Conservation (phyloP, 2,329 filamentous ascomycete genomes). For the Cercospora janseana region DNA sequence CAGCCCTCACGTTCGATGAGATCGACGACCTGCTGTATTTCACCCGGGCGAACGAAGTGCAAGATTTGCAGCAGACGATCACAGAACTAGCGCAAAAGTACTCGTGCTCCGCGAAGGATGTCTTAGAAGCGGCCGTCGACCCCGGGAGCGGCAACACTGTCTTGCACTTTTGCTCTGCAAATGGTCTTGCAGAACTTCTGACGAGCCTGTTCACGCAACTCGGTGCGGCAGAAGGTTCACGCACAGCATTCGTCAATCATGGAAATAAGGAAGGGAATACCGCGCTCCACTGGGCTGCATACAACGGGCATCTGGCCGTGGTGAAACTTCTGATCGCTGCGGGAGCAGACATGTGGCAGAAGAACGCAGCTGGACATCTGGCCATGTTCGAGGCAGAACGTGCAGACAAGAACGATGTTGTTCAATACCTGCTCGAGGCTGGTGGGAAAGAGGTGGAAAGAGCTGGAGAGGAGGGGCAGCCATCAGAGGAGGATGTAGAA, state of each 20-base stretch:
- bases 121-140: conserved; percentile 70
- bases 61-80: conserved; percentile 63
- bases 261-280: conserved; percentile 85
- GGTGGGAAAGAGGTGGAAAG: conserved; percentile 42
- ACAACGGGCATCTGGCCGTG: conserved; percentile 80
- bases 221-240: conserved; percentile 2
- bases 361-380: conserved; percentile 79
- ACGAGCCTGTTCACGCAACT: conserved; percentile 26
- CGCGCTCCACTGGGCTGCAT: conserved; percentile 85
- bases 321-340: conserved; percentile 74
- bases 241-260: conserved; percentile 57
- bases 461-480: conserved; percentile 22
- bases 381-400: conserved; percentile 52
- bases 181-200: conserved; percentile 63
- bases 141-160: conserved; percentile 72
- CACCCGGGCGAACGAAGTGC: conserved; percentile 71
- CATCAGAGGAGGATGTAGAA: conserved; percentile 25
- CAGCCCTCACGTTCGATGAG: conserved; percentile 66
- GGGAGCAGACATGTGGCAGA: conserved; percentile 73
- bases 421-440: conserved; percentile 49
- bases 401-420: conserved; percentile 50
- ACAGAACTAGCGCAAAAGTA: conserved; percentile 62
- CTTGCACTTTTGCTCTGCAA: conserved; percentile 89
- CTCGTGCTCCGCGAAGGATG: conserved; percentile 57
- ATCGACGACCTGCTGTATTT: conserved; percentile 91